Conservation (phyloP, 805 yeast genomes). For the Maudiozyma barnettii region DNA sequence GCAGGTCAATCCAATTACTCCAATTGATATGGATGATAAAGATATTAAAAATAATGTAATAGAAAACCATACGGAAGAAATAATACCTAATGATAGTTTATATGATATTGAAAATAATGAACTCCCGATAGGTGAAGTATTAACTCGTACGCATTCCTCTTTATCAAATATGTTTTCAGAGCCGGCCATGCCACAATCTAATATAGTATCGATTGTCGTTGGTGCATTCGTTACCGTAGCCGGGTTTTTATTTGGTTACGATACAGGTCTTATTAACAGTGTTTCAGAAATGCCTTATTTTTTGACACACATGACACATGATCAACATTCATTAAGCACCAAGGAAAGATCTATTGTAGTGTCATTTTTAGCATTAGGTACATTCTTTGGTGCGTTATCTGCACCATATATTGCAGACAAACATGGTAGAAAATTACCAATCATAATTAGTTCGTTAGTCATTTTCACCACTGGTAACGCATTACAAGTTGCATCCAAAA, state of each 20-base stretch:
- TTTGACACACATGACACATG: conserved; percentile 42
- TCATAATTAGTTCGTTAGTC: conserved; percentile 50
- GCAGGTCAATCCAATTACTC: background rate
- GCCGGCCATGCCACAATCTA: conserved; percentile 36
- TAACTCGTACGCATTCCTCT: background rate
- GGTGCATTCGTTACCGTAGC: conserved; percentile 85
- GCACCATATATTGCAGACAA: conserved; percentile 61
- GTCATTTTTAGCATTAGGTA: conserved; percentile 73
- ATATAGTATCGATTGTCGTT: conserved; percentile 57
- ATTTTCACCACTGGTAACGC: conserved; percentile 65
- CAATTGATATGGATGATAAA: background rate
- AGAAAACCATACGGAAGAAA: background rate
- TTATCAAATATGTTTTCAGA: conserved; percentile 19
- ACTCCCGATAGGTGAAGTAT: background rate
- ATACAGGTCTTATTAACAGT: conserved; percentile 79
- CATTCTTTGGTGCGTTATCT: conserved; percentile 55
- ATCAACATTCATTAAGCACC: conserved; percentile 41
- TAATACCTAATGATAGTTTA: background rate
- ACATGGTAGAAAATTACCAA: conserved; percentile 60
- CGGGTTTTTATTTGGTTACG: conserved; percentile 83
- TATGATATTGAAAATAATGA: background rate
- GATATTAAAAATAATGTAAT: background rate
- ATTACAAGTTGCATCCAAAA: conserved; percentile 50
- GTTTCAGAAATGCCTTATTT: conserved; percentile 69
- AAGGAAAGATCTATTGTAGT: conserved; percentile 63